Percentiles rank a stretch among this genome's conserved stretches.
Conservation (phyloP, 1,139 yeast genomes). For the Blastobotrys illinoisensis region DNA sequence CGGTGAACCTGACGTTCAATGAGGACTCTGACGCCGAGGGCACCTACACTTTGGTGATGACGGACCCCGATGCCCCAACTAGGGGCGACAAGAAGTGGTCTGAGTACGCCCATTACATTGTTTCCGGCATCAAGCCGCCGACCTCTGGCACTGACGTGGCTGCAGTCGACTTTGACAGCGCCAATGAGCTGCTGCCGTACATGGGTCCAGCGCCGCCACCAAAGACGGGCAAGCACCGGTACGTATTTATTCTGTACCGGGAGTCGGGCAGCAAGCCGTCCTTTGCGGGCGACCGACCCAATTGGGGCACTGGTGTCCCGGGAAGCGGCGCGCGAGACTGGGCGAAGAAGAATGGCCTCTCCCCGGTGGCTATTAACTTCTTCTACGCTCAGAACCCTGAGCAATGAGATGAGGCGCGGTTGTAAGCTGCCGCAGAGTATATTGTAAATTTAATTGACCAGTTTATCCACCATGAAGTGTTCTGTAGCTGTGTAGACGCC, state of each 20-base stretch:
- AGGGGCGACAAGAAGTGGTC: constrained; percentile 80
- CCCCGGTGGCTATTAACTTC: constrained; percentile 71
- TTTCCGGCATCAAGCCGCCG: constrained; percentile 49
- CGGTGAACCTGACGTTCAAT: constrained; percentile 60
- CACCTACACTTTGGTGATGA: constrained; percentile 65
- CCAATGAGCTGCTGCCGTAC: constrained; percentile 42
- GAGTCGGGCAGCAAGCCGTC: constrained; percentile 35
- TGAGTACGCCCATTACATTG: constrained; percentile 75
- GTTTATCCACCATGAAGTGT: too few relatives aligned
- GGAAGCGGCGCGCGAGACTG: constrained; percentile 73
- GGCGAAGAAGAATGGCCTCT: constrained; percentile 58
- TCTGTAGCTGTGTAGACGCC: too few relatives aligned
- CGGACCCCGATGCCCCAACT: constrained; percentile 95
- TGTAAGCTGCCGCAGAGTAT: background rate
- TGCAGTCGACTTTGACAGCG: constrained; percentile 28
- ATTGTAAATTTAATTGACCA: background rate
- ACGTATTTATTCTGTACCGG: constrained; percentile 67
- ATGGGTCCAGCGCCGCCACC: constrained; percentile 83
- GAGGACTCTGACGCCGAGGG: constrained; percentile 40
- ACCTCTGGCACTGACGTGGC: constrained; percentile 31
- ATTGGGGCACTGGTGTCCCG: constrained; percentile 80
- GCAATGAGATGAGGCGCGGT: constrained; percentile 26
- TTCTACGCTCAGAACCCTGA: constrained; percentile 65
- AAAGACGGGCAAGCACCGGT: constrained; percentile 77
- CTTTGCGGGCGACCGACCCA: constrained; percentile 50